These are phyloP conservation scores for Ustilago tritici DNA, from an alignment of 1,284 basidiomycete genomes.

Conservation along the genomic window DNA sequence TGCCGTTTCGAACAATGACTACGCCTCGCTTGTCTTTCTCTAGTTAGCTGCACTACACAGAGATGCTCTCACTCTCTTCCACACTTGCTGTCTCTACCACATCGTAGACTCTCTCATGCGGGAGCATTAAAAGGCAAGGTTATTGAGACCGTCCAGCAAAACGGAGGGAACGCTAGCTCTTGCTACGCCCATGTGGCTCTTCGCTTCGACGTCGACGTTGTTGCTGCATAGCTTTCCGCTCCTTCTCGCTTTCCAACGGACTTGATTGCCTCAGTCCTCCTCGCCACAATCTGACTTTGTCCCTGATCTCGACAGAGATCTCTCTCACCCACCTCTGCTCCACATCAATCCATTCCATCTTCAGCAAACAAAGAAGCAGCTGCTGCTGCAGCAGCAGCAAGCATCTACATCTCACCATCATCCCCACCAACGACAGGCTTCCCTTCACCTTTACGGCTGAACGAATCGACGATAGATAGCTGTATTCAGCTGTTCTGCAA, in stretches of 20 bases:
- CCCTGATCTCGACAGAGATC: background rate
- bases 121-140: background rate
- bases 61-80: background rate
- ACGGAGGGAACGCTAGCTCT: background rate
- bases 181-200: background rate
- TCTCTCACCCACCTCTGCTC: background rate
- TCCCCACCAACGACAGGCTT: background rate
- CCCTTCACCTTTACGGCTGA: background rate
- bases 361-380: background rate
- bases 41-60: background rate
- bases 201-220: background rate
- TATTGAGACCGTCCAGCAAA: background rate
- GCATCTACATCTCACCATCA: background rate
- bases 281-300: background rate
- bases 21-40: background rate
- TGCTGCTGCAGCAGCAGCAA: background rate
- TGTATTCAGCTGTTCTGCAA: background rate
- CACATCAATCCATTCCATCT: background rate
- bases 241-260: slow-evolving; percentile 1
- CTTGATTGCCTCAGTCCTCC: background rate
- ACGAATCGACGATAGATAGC: background rate
- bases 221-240: background rate
- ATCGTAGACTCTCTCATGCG: too few relatives aligned
- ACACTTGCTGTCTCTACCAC: background rate
- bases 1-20: background rate